phyloP scores from a whole-genome alignment of 2,329 filamentous ascomycete species.

The Biscogniauxia marginata region DNA sequence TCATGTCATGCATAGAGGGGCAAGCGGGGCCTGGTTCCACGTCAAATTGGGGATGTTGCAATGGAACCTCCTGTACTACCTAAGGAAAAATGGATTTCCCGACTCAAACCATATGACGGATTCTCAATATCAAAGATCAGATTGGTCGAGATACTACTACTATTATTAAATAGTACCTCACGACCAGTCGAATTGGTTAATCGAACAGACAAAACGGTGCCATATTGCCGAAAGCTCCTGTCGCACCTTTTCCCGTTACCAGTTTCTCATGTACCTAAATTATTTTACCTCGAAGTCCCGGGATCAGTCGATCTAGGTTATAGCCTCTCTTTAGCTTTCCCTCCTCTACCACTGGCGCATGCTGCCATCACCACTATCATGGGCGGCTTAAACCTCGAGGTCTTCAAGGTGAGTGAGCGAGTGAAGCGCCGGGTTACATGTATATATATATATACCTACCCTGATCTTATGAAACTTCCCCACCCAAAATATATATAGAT shows the following conservation, averaged over 20 bases:
- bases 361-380: conserved; percentile 39
- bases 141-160: neutral
- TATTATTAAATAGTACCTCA: neutral
- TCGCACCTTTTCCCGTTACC: too few species aligned
- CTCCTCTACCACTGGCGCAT: neutral
- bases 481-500: too few species aligned
- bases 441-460: conserved; percentile 1
- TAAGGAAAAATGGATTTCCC: conserved; percentile 13
- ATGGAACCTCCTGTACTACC: neutral
- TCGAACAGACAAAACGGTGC: too few species aligned
- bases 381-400: conserved; percentile 86
- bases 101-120: conserved; percentile 1
- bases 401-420: conserved; percentile 73
- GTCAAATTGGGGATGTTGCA: too few species aligned
- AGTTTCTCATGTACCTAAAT: too few species aligned
- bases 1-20: too few species aligned
- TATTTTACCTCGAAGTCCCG: too few species aligned
- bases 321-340: neutral
- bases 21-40: too few species aligned
- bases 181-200: too few species aligned
- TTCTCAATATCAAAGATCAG: neutral
- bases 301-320: too few species aligned
- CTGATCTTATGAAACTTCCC: conserved; percentile 1
- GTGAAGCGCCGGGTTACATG: neutral
- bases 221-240: too few species aligned